Conservation (phyloP, 202 grass and related monocot species). For the Elaeis oleifera region DNA sequence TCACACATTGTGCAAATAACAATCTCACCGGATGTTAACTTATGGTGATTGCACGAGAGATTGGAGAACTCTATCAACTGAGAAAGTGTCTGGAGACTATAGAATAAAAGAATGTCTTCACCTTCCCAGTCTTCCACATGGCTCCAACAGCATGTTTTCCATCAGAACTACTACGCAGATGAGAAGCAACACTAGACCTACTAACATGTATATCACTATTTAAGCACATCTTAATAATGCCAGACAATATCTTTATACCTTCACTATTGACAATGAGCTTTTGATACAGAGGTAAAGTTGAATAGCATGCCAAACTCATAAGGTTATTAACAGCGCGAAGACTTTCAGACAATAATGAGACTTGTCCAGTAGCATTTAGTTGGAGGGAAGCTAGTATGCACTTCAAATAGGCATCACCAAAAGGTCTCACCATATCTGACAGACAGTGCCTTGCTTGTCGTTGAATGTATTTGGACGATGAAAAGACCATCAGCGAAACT, state of each 20-base stretch:
- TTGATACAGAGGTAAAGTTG: conserved; percentile 44
- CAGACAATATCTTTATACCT: conserved; percentile 40
- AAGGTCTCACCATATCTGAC: conserved; percentile 30
- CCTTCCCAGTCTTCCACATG: conserved; percentile 48
- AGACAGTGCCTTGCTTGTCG: conserved; percentile 53
- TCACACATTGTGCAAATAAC: conserved; percentile 41
- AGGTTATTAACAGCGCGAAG: conserved; percentile 46
- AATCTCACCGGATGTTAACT: conserved; percentile 24
- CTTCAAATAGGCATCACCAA: conserved; percentile 39
- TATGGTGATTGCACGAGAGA: conserved; percentile 34
- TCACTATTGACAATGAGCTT: conserved; percentile 38
- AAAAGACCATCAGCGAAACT: conserved; percentile 78
- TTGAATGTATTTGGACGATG: conserved; percentile 55
- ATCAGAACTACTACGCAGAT: conserved; percentile 58
- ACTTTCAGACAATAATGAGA: conserved; percentile 41
- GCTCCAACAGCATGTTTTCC: conserved; percentile 58
- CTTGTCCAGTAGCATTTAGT: conserved; percentile 38
- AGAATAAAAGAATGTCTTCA: conserved; percentile 62
- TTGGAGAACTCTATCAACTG: conserved; percentile 44
- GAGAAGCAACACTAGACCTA: conserved; percentile 41
- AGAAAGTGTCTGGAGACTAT: conserved; percentile 51
- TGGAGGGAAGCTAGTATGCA: conserved; percentile 42
- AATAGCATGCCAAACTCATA: conserved; percentile 52
- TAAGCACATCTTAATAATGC: conserved; percentile 51
- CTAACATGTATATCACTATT: conserved; percentile 35